phyloP scores from a whole-genome alignment of 2,329 filamentous ascomycete genomes.

The Xylogone sp. region DNA sequence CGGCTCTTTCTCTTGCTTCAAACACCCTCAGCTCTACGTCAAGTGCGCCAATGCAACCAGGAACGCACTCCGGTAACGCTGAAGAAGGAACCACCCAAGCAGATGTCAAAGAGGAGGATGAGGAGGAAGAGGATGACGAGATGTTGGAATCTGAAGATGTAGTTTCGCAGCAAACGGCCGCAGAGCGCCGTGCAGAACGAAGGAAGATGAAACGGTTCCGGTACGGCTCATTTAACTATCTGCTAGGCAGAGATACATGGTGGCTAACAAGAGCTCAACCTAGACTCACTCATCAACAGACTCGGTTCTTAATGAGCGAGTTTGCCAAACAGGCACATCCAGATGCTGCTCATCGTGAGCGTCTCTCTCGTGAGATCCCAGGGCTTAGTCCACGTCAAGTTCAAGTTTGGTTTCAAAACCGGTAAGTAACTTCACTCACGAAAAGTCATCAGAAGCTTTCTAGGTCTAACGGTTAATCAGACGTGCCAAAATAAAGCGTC shows the following conservation, averaged over 20 bases:
- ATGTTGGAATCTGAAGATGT: conserved; percentile 47
- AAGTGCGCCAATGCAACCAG: conserved; percentile 32
- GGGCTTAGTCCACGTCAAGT: conserved; percentile 89
- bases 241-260: too few relatives aligned
- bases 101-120: conserved; percentile 27
- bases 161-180: conserved; percentile 44
- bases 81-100: conserved; percentile 39
- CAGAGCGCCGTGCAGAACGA: conserved; percentile 53
- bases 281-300: conserved; percentile 93
- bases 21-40: conserved; percentile 38
- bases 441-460: conserved; percentile 1
- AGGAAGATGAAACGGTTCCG: conserved; percentile 78
- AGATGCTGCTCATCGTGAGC: conserved; percentile 84
- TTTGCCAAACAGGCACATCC: conserved; percentile 93
- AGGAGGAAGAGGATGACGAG: conserved; percentile 46
- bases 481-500: conserved; percentile 67
- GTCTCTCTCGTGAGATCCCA: conserved; percentile 84
- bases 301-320: conserved; percentile 95
- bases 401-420: conserved; percentile 98
- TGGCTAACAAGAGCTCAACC: conserved; percentile 29
- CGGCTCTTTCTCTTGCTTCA: conserved; percentile 35
- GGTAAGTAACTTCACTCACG: conserved; percentile 52
- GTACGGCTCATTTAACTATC: conserved; percentile 37
- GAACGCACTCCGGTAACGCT: conserved; percentile 34
- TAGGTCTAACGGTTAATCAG: conserved; percentile 33